Conservation (phyloP, 1,139 yeast species). For the Martiniozyma asiatica region DNA sequence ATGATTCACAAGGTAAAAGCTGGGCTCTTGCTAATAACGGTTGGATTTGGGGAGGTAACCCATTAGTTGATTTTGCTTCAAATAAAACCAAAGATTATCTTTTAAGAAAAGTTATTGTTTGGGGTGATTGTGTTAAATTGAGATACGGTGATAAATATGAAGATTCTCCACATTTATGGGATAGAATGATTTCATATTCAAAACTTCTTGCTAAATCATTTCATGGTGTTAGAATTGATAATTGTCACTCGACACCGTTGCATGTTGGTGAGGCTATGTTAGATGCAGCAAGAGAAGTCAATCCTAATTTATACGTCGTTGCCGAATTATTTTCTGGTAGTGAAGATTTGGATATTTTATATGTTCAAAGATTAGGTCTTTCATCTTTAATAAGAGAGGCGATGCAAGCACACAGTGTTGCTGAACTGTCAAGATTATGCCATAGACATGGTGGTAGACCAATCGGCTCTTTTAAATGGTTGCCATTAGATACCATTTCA, state of each 20-base stretch:
- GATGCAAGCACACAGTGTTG: constrained; percentile 90
- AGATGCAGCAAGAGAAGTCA: constrained; percentile 76
- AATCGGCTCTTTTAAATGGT: constrained; percentile 76
- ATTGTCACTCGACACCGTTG: constrained; percentile 91
- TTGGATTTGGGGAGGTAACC: constrained; percentile 98
- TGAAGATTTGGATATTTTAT: constrained; percentile 78
- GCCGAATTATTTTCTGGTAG: constrained; percentile 94
- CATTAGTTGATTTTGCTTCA: constrained; percentile 87
- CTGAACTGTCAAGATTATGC: constrained; percentile 74
- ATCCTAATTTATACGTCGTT: constrained; percentile 81
- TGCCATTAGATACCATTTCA: constrained; percentile 61
- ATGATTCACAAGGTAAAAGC: constrained; percentile 36
- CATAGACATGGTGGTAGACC: constrained; percentile 94
- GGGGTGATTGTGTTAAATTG: constrained; percentile 96
- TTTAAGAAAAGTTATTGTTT: constrained; percentile 85
- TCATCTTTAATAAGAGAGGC: constrained; percentile 89
- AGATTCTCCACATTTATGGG: constrained; percentile 87
- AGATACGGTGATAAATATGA: constrained; percentile 67
- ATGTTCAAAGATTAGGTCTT: constrained; percentile 82
- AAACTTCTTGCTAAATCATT: constrained; percentile 64
- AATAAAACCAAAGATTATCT: constrained; percentile 65
- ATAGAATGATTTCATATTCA: constrained; percentile 73
- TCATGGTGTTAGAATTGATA: constrained; percentile 86
- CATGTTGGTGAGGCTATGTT: constrained; percentile 86
- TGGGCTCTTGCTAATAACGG: constrained; percentile 90